These are phyloP conservation scores for Fragaria iinumae DNA, from an alignment of 306 rosid genomes.

Conservation along the genomic window DNA sequence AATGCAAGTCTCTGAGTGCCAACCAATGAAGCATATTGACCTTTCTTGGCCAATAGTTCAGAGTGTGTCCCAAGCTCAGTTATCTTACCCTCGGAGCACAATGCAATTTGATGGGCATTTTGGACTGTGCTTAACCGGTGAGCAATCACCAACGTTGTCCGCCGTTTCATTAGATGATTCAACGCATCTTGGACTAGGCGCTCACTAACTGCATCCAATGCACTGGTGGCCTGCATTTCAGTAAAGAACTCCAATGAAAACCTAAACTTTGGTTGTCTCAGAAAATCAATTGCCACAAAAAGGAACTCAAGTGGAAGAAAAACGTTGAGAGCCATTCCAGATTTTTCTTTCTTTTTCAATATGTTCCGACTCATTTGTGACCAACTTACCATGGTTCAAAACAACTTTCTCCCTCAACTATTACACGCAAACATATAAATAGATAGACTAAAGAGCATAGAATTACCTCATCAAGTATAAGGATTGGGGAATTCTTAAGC, in stretches of 20 bases:
- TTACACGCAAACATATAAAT: neutral
- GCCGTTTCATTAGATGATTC: constrained; percentile 73
- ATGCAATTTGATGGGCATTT: constrained; percentile 84
- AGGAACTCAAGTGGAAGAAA: neutral
- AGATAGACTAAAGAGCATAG: neutral
- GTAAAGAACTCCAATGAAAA: constrained; percentile 20
- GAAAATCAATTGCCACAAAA: neutral
- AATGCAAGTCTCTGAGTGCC: constrained; percentile 93
- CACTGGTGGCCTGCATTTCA: constrained; percentile 77
- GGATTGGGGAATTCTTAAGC: constrained; percentile 82
- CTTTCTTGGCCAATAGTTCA: constrained; percentile 72
- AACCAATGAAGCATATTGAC: constrained; percentile 80
- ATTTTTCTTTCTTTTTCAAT: neutral
- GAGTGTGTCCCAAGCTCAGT: constrained; percentile 77
- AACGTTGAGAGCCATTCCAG: constrained; percentile 1
- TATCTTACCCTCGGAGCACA: constrained; percentile 64
- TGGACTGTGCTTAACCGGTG: constrained; percentile 92
- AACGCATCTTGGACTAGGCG: constrained; percentile 86
- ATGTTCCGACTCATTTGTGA: neutral
- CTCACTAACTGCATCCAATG: constrained; percentile 85
- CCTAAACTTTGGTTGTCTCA: constrained; percentile 2
- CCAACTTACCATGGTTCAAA: neutral
- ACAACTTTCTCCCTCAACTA: neutral
- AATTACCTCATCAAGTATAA: constrained; percentile 86
- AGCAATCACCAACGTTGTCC: constrained; percentile 91